Conservation (phyloP, 2,329 filamentous ascomycete species). For the Camptophora hylomeconis region DNA sequence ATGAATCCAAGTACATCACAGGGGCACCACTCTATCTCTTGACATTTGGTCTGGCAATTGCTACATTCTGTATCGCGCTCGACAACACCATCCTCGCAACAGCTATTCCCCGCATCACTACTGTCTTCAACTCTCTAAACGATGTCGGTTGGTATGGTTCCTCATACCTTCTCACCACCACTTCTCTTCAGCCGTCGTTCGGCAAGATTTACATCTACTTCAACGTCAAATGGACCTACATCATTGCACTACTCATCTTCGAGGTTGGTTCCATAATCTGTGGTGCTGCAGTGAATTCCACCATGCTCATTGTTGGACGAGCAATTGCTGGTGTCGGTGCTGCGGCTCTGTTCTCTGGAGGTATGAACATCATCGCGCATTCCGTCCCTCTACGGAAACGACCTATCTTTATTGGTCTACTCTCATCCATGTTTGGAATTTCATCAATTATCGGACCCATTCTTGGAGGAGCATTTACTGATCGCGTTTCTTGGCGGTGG, state of each 20-base stretch:
- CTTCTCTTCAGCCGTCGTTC: constrained; percentile 18
- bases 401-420: constrained; percentile 24
- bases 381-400: constrained; percentile 15
- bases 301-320: constrained; percentile 19
- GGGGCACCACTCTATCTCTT: constrained; percentile 13
- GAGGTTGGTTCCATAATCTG: constrained; percentile 19
- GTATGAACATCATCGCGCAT: constrained; percentile 18
- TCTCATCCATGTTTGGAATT: constrained; percentile 45
- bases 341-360: constrained; percentile 18
- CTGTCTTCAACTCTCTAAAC: constrained; percentile 18
- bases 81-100: constrained; percentile 21
- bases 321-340: constrained; percentile 20
- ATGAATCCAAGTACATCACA: constrained; percentile 16
- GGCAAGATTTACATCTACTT: constrained; percentile 20
- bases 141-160: constrained; percentile 21
- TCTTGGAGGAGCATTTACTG: constrained; percentile 33
- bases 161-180: constrained; percentile 17
- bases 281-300: constrained; percentile 15
- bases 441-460: constrained; percentile 27
- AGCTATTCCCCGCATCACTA: constrained; percentile 19
- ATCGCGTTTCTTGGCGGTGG: constrained; percentile 21
- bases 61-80: constrained; percentile 20
- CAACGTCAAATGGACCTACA: constrained; percentile 18
- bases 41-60: constrained; percentile 17
- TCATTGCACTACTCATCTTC: constrained; percentile 16